Base-by-base conservation (phyloP, 2,329 filamentous ascomycete genomes). In the Aspergillus sp. region DNA sequence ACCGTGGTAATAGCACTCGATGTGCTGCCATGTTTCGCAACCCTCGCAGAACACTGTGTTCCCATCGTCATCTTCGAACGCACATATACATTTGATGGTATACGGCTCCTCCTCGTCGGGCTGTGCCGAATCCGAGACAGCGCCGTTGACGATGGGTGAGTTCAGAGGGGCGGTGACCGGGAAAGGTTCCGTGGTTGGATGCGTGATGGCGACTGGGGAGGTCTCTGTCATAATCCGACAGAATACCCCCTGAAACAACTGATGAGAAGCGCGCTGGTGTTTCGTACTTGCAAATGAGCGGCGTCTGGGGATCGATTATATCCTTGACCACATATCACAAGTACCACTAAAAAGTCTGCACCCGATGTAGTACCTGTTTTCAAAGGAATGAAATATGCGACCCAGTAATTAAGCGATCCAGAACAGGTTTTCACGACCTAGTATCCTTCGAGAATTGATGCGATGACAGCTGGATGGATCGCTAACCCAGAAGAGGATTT, bases 1-100 rank as follows among this genome's bases (percentile, higher is more conserved):
- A 83, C 71, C 84, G 66, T 91, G 90, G 73, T 98, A 98, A 78
- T 96, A 98, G 78, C 95, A 99, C 72, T 92, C 88, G 68, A 96
- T 96, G 76, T 99, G 95, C 77, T 99, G 95, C 95, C 95, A 99
- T 49, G 92, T 95, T 73, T 96, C 90, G 81, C 95, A 99, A 58
- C 83, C 85, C 73, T 98, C 95, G 82, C 95, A 99, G 76, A 93
- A 91, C 61, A 99, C 96, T 59, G 95, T 99, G 76, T 91, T 93
- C 76, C 95, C 95, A 81, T 99, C 95, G 81, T 99, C 95, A 80
- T 96, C 92, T 74, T 86, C 81, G 76, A 89, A 97, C 74, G 87
- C 87, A 79, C 95, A 99, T 68, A 98, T 96, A 84, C 95, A 99
- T 82, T 96, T 96, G 80, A 98, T 97, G 58, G 91, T 96, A 75